These are phyloP conservation scores for Penicillium freii DNA, from an alignment of 2,329 filamentous ascomycete species.

Conservation along the genomic window DNA sequence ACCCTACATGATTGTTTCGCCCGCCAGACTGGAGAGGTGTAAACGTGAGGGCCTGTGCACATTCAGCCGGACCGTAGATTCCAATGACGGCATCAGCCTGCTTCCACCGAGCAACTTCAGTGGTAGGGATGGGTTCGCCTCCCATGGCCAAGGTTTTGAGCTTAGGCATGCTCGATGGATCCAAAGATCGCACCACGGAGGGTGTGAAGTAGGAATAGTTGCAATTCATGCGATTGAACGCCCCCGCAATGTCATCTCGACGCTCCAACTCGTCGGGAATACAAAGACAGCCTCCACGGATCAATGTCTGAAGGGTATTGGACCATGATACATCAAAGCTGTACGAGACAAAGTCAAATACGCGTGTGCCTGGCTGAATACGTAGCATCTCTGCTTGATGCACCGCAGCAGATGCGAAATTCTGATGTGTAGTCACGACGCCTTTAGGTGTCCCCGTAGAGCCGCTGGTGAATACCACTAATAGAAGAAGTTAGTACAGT, in stretches of 20 bases:
- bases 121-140: not conserved
- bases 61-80: constrained; percentile 1
- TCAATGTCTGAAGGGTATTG: not conserved
- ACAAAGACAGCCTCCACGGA: not conserved
- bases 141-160: not conserved
- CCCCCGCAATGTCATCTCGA: not conserved
- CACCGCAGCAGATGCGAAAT: not conserved
- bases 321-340: constrained; percentile 1
- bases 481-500: not conserved
- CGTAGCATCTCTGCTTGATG: not conserved
- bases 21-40: not conserved
- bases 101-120: not conserved
- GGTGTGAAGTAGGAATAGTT: not conserved
- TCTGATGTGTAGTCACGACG: not conserved
- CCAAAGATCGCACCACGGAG: not conserved
- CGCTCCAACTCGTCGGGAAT: not conserved
- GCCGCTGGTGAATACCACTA: constrained; percentile 1
- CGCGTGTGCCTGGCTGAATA: not conserved
- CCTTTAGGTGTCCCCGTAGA: constrained; percentile 1
- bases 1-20: not conserved
- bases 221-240: not conserved
- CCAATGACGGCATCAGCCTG: not conserved
- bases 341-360: constrained; percentile 3
- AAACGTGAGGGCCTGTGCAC: not conserved
- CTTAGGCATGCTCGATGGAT: not conserved